Evolutionary conservation across 2,329 filamentous ascomycete genomes (phyloP).

Genomic region (Sporothrix protearum): DNA sequence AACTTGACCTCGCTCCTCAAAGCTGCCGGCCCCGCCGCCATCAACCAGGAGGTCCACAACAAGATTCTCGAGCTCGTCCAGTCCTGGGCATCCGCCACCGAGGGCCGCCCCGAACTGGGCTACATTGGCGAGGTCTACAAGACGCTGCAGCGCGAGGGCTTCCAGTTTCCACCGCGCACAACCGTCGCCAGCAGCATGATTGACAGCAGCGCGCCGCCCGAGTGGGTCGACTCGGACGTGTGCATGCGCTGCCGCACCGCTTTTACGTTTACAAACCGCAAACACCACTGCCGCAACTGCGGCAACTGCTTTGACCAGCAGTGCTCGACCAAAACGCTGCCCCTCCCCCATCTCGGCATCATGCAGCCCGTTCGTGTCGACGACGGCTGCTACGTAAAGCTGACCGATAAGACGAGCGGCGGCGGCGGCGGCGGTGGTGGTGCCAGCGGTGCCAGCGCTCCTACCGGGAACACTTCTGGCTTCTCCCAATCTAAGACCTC

Average conservation of each 20-base stretch:
- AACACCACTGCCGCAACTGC: slow-evolving; percentile 97
- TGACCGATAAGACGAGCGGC: slow-evolving; percentile 69
- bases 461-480: slow-evolving; percentile 41
- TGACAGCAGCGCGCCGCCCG: slow-evolving; percentile 93
- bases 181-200: slow-evolving; percentile 95
- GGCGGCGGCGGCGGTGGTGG: slow-evolving; percentile 33
- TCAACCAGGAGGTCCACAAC: slow-evolving; percentile 79
- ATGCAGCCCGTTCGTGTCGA: slow-evolving; percentile 88
- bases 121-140: slow-evolving; percentile 90
- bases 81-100: slow-evolving; percentile 84
- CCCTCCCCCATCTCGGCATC: slow-evolving; percentile 90
- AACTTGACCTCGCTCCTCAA: slow-evolving; percentile 88
- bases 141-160: slow-evolving; percentile 77
- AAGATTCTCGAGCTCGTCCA: slow-evolving; percentile 95
- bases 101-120: slow-evolving; percentile 74
- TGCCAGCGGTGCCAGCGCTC: slow-evolving; percentile 39
- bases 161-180: slow-evolving; percentile 80
- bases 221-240: slow-evolving; percentile 97
- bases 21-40: slow-evolving; percentile 66
- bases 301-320: slow-evolving; percentile 96
- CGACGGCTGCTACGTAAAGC: slow-evolving; percentile 87
- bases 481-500: slow-evolving; percentile 44
- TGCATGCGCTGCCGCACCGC: slow-evolving; percentile 96
- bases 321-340: slow-evolving; percentile 84
- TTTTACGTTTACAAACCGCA: slow-evolving; percentile 97